Base-by-base conservation (phyloP, 2,329 filamentous ascomycete species). In the Stagonosporopsis vannaccii region DNA sequence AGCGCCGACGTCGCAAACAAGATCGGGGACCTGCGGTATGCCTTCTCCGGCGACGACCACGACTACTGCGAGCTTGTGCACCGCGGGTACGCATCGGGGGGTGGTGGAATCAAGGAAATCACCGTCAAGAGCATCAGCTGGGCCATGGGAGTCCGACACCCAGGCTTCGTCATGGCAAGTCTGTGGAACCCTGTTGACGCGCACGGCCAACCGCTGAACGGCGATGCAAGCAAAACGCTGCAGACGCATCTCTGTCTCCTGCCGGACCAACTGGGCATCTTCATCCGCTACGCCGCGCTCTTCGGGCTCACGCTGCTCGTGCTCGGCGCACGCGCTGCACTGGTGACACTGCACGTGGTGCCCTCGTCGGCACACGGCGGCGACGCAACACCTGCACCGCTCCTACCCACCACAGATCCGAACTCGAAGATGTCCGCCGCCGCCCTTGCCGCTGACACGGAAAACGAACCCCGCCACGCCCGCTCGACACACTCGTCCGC, bases 21-120 rank as follows among this genome's bases (percentile, higher is more conserved):
- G 61, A 82, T 97, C 30, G 92, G 92, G 30, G 91, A 95, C 59
- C 86, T 98, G 12, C 83, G 86, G 3, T 90, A 95, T 62, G 90
- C 93, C 39, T 99, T 98, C 72, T 97, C 92, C 0, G 95, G 95
- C 11, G 95, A 99, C 68, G 95, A 99, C 71, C 95, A 99, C 78
- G 95, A 99, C 78, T 97, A 98, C 78, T 99, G 95, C 78, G 93
- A 97, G 69, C 79, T 98, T 6, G 83, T 88, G 0, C 95, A 99
- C 75, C 86, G 87, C 2, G 82, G 85, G 17, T 86, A 88, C 56
- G 79, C 81, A 0, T 83, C 82, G 5, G 84, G 82, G 23, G 85
- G 89, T 28, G 82, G 81, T 44, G 79, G 78, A 6, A 80, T 85
- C 22, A 76, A 77, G 22, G 95, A 99, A 74, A 96, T 97, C 62